Evolutionary conservation across 257 asterid species (phyloP).

Genomic region (Nicotiana knightiana): DNA sequence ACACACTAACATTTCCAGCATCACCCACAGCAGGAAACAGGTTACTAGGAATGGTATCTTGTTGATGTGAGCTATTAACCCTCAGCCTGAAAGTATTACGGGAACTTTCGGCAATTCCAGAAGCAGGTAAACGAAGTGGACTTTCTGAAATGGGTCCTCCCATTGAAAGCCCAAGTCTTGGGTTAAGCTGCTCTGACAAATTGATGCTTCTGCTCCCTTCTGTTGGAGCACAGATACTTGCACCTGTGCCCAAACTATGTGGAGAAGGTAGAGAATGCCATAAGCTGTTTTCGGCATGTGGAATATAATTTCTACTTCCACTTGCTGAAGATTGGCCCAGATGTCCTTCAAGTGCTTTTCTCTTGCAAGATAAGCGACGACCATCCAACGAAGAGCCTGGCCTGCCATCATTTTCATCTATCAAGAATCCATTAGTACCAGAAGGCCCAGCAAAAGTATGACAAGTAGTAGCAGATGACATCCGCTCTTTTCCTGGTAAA

Average conservation of each 20-base stretch:
- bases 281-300: constrained; percentile 39
- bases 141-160: constrained; percentile 33
- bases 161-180: constrained; percentile 54
- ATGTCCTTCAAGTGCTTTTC: constrained; percentile 57
- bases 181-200: constrained; percentile 38
- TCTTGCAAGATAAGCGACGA: constrained; percentile 54
- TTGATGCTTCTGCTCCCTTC: constrained; percentile 21
- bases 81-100: constrained; percentile 55
- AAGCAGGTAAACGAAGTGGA: constrained; percentile 24
- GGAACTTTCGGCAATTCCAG: constrained; percentile 36
- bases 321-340: constrained; percentile 57
- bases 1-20: constrained; percentile 25
- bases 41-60: constrained; percentile 24
- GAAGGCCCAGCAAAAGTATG: constrained; percentile 31
- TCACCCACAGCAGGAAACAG: constrained; percentile 23
- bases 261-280: constrained; percentile 33
- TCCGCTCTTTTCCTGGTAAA: constrained; percentile 32
- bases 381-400: constrained; percentile 43
- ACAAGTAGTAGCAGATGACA: constrained; percentile 33
- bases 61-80: constrained; percentile 44
- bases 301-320: constrained; percentile 43
- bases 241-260: constrained; percentile 26
- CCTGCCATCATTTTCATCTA: constrained; percentile 35
- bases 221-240: constrained; percentile 23
- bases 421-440: constrained; percentile 22